Evolutionary conservation across 2,329 filamentous ascomycete species (phyloP), one percentile per base, ranked within the genome.

Genomic region (Coniochaeta prunicola): DNA sequence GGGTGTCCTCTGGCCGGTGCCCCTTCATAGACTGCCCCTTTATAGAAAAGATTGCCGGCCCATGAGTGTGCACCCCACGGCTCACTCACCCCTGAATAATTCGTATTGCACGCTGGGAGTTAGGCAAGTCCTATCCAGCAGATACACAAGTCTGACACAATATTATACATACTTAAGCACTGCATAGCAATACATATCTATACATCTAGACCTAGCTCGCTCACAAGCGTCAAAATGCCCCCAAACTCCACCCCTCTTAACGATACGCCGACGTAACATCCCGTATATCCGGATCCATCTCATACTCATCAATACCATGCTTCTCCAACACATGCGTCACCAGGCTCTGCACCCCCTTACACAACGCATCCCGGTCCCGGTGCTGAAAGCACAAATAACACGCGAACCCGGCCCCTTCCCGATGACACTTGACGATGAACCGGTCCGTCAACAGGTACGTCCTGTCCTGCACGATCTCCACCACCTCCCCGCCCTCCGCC

Each of bases 401-500:
- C 3, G 71, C 69, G 50, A 63, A 74, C 50, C 69, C 68, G 12
- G 62, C 61, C 17, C 66, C 64, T 19, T 66, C 63, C 3, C 69
- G 70, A 59, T 74, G 73, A 56, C 72, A 75, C 61, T 75, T 74
- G 17, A n/a, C 40, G 13, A 28, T 48, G n/a, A 55, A 71, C 40
- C 21, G 45, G 24, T 50, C 45, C 3, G 24, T 50, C 45, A 50
- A 4, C 9, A 50, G 6, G 26, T 50, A 26, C 21, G 21, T 50
- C 45, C 45, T 9, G 45, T 28, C 45, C 26, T 50, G 45, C 24
- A 50, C 26, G 24, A 50, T 28, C 45, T 50, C 24, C 45, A 50
- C 45, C 2, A 50, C 45, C 24, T 50, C 45, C 9, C 13, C 45
- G 21, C 21, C 24, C 3, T 28, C 45, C 4, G 36, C 36, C 7